Evolutionary conservation across 805 yeast genomes (phyloP), one percentile per base, ranked within the genome.

Genomic region (Hanseniaspora jakobsenii): DNA sequence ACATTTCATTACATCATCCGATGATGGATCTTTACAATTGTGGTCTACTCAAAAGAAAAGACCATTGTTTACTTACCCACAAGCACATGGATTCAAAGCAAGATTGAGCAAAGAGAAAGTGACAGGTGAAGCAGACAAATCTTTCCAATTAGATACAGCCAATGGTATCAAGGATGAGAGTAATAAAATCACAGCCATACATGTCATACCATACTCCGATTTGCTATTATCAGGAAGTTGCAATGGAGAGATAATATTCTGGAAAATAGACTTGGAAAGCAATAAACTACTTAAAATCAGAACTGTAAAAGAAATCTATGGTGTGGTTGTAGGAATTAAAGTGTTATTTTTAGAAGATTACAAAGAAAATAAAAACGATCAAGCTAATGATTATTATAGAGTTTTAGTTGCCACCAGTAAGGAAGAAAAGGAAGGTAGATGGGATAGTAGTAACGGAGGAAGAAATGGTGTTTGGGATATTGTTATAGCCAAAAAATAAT

Each of bases 21-120:
- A 91, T 58, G 89, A 87, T 59, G 98, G 98, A 34, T 81, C 76
- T 56, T 64, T 91, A 26, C 66, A 83, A n/a, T 66, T 91, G 49
- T 91, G 98, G 98, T 77, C 95, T 2, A 64, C 81, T 47, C 78
- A 83, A 21, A 85, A 85, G 64, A 91, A 91, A 72, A 87, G 85
- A 63, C 93, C 97, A 13, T 63, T 82, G 23, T 79, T 62, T 59
- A 75, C 77, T 2, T 62, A 71, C 49, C 72, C 91, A 54, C 63
- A 68, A 38, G 82, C 89, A 2, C 98, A 91, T 60, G 98, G 96
- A 2, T 53, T 71, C 16, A 67, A 71, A 44, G 74, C 77, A 13
- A 53, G 56, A 9, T 57, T 77, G 14, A 61, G 65, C 10, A 67
- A 73, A 36, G 69, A 67, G 13, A 72, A 74, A 46, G 68, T 78